Percentiles rank a stretch among this genome's conserved stretches.
These are phyloP conservation scores for Arachis stenosperma DNA, from an alignment of 306 rosid species.

Conservation along the genomic window DNA sequence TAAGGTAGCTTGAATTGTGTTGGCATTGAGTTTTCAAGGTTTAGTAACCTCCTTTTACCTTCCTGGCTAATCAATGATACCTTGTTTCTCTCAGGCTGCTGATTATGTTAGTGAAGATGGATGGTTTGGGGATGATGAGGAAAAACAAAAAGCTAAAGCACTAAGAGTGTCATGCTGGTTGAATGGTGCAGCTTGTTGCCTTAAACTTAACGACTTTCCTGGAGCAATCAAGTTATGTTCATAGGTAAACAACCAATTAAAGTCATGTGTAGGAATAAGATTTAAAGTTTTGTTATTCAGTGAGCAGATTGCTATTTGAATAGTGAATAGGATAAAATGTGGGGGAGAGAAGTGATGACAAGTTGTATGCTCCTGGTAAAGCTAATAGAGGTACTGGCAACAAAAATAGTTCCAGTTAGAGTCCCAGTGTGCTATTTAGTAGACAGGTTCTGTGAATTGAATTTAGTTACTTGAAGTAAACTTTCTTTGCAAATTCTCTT, in stretches of 20 bases:
- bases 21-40: slow-evolving; percentile 28
- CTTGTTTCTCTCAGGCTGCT: slow-evolving; percentile 53
- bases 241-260: slow-evolving; percentile 50
- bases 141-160: slow-evolving; percentile 50
- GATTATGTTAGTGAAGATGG: slow-evolving; percentile 66
- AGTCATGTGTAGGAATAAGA: slow-evolving; percentile 4
- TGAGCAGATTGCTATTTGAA: neutral
- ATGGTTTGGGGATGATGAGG: slow-evolving; percentile 52
- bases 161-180: slow-evolving; percentile 69
- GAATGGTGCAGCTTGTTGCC: slow-evolving; percentile 76
- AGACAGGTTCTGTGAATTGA: neutral
- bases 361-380: slow-evolving; percentile 22
- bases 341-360: slow-evolving; percentile 19
- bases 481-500: neutral
- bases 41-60: neutral
- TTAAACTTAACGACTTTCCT: slow-evolving; percentile 62
- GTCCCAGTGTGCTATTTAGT: slow-evolving; percentile 16
- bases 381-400: slow-evolving; percentile 11
- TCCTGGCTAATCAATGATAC: slow-evolving; percentile 17
- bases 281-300: slow-evolving; percentile 1
- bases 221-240: slow-evolving; percentile 67
- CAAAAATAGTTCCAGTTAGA: slow-evolving; percentile 15
- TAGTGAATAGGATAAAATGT: slow-evolving; percentile 3
- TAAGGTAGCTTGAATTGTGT: slow-evolving; percentile 47
- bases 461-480: slow-evolving; percentile 3